Evolutionary conservation across 2,329 filamentous ascomycete genomes (phyloP).

Genomic region (Colletotrichum sojae): DNA sequence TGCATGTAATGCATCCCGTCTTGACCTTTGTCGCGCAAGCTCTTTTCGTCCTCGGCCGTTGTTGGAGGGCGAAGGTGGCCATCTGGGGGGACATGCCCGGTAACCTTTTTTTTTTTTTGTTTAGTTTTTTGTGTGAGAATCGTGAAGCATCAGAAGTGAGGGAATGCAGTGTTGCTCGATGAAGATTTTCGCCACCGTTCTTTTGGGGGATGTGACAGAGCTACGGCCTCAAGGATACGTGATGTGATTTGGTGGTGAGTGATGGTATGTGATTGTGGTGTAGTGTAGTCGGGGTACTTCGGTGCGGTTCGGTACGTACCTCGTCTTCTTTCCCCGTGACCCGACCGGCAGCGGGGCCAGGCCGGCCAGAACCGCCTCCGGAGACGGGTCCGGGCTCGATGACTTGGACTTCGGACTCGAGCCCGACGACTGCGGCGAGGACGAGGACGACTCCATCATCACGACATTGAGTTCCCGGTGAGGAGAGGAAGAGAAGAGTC

Average conservation of each 20-base stretch:
- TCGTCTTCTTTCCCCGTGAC: conserved; percentile 17
- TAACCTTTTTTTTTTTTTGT: neutral
- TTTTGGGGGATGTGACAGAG: too few relatives aligned
- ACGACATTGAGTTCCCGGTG: neutral
- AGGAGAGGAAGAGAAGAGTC: neutral
- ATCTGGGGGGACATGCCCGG: conserved; percentile 28
- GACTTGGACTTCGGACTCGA: neutral
- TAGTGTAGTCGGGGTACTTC: too few relatives aligned
- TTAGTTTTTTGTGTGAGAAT: too few relatives aligned
- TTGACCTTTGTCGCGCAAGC: conserved; percentile 26
- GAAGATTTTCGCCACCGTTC: neutral
- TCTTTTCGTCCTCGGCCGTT: conserved; percentile 9
- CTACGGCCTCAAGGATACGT: neutral
- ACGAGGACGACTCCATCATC: neutral
- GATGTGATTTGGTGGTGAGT: too few relatives aligned
- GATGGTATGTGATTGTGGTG: too few relatives aligned
- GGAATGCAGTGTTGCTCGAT: neutral
- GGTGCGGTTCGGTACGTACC: conserved; percentile 12
- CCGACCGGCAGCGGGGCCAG: conserved; percentile 17
- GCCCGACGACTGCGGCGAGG: neutral
- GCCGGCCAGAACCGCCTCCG: neutral
- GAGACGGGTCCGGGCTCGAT: conserved; percentile 8
- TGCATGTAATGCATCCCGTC: conserved; percentile 42
- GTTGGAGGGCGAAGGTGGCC: conserved; percentile 15
- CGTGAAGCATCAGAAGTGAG: neutral